Percentiles rank a stretch among this genome's conserved stretches.
Conservation (phyloP, 495 filamentous ascomycete genomes). For the Daldinia loculata region DNA sequence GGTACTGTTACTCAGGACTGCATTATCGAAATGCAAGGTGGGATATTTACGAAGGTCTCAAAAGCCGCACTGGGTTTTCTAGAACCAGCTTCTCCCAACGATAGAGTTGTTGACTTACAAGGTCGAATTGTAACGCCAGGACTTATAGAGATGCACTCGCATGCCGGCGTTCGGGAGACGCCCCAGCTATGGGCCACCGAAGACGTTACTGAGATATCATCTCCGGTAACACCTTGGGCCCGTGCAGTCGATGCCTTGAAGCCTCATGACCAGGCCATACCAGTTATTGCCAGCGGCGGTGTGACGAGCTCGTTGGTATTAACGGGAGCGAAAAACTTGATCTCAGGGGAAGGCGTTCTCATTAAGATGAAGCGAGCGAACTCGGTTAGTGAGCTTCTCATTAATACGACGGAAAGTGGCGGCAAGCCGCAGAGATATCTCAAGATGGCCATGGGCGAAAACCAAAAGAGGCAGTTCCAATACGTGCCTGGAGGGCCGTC, state of each 20-base stretch:
- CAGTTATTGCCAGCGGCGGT: slow-evolving; percentile 62
- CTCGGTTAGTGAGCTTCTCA: slow-evolving; percentile 57
- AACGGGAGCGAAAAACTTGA: slow-evolving; percentile 63
- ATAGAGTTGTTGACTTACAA: slow-evolving; percentile 47
- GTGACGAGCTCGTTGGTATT: slow-evolving; percentile 64
- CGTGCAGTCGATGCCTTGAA: slow-evolving; percentile 60
- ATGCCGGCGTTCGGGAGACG: slow-evolving; percentile 47
- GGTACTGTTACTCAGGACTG: slow-evolving; percentile 22
- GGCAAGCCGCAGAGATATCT: slow-evolving; percentile 58
- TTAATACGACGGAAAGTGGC: slow-evolving; percentile 54
- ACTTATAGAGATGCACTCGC: slow-evolving; percentile 65
- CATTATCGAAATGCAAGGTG: slow-evolving; percentile 38
- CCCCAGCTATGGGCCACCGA: slow-evolving; percentile 40
- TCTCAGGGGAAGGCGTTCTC: slow-evolving; percentile 63
- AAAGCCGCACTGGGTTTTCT: slow-evolving; percentile 12
- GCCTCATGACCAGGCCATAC: slow-evolving; percentile 54
- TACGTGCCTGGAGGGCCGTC: slow-evolving; percentile 42
- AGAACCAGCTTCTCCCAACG: background rate
- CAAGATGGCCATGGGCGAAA: slow-evolving; percentile 69
- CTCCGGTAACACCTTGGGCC: slow-evolving; percentile 56
- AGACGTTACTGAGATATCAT: slow-evolving; percentile 53
- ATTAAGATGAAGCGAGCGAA: slow-evolving; percentile 56
- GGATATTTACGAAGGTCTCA: slow-evolving; percentile 45
- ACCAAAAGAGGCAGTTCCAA: slow-evolving; percentile 55
- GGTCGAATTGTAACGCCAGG: slow-evolving; percentile 61